Percentiles rank a stretch among this genome's conserved stretches.
Conservation (phyloP, 208 protist genomes). For the Trypanosomatidae sp. region DNA sequence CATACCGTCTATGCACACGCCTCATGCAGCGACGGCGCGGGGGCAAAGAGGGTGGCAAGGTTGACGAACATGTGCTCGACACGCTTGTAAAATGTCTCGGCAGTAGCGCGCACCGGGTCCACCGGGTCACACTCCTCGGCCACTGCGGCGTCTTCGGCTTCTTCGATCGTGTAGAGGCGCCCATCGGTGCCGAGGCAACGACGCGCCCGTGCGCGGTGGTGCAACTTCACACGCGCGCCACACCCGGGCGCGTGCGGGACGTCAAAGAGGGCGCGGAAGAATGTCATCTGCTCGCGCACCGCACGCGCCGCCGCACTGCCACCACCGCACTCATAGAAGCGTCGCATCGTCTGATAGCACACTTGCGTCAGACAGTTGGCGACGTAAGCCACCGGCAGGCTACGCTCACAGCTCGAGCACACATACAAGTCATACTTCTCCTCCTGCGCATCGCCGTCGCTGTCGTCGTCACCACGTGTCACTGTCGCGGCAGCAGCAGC, state of each 20-base stretch:
- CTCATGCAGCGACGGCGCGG: too few relatives aligned
- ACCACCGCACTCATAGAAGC: slow-evolving; percentile 76
- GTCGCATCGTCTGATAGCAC: slow-evolving; percentile 46
- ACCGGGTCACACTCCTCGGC: slow-evolving; percentile 28
- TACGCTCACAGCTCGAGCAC: slow-evolving; percentile 41
- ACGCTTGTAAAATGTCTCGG: slow-evolving; percentile 74
- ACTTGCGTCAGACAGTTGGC: slow-evolving; percentile 71
- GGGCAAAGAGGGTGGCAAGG: slow-evolving; percentile 47
- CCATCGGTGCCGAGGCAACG: slow-evolving; percentile 58
- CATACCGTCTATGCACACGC: too few relatives aligned
- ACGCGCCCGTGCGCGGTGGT: slow-evolving; percentile 39
- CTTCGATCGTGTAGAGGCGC: slow-evolving; percentile 42
- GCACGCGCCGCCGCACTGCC: slow-evolving; percentile 32
- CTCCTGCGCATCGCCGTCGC: slow-evolving; percentile 1
- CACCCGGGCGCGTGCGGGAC: slow-evolving; percentile 72
- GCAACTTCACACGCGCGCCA: slow-evolving; percentile 28
- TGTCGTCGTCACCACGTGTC: slow-evolving; percentile 1
- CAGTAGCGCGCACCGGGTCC: slow-evolving; percentile 48
- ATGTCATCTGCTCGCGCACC: slow-evolving; percentile 72
- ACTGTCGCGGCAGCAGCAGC: background rate
- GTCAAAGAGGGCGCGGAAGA: slow-evolving; percentile 82
- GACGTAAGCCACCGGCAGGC: slow-evolving; percentile 48
- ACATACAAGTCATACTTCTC: slow-evolving; percentile 59
- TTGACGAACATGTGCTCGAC: slow-evolving; percentile 75
- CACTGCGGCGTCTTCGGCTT: slow-evolving; percentile 34